Evolutionary conservation across 2,329 filamentous ascomycete genomes (phyloP).

Genomic region (Curvularia sp.): DNA sequence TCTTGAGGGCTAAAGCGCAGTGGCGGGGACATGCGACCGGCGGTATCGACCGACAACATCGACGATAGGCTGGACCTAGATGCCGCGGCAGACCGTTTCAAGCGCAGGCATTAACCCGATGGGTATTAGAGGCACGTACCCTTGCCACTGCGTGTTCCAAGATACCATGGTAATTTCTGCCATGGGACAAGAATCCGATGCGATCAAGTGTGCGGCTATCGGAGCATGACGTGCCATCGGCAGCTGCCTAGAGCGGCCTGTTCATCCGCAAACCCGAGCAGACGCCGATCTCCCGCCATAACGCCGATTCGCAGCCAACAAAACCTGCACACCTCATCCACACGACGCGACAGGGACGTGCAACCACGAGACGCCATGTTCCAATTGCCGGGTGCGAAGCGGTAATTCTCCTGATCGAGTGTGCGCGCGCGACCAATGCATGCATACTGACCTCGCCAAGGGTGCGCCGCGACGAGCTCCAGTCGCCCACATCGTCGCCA

Average conservation of each 20-base stretch:
- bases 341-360: background rate
- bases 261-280: background rate
- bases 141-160: conserved; percentile 11
- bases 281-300: conserved; percentile 19
- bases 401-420: conserved; percentile 21
- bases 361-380: conserved; percentile 28
- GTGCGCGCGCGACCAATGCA: background rate
- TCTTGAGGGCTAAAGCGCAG: conserved; percentile 11
- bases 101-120: conserved; percentile 13
- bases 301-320: conserved; percentile 12
- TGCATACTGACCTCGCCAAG: conserved; percentile 28
- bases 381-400: conserved; percentile 34
- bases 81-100: conserved; percentile 10
- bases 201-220: conserved; percentile 4
- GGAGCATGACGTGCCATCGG: conserved; percentile 9
- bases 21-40: conserved; percentile 6
- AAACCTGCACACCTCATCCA: conserved; percentile 6
- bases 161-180: conserved; percentile 3
- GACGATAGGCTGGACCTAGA: conserved; percentile 2
- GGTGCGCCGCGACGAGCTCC: conserved; percentile 47
- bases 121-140: conserved; percentile 13
- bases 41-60: background rate
- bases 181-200: conserved; percentile 11
- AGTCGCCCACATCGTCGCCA: conserved; percentile 43
- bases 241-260: background rate